Evolutionary conservation across 2,329 filamentous ascomycete species (phyloP), one percentile per base, ranked within the genome.

Genomic region (Ascocoryne sarcoides): DNA sequence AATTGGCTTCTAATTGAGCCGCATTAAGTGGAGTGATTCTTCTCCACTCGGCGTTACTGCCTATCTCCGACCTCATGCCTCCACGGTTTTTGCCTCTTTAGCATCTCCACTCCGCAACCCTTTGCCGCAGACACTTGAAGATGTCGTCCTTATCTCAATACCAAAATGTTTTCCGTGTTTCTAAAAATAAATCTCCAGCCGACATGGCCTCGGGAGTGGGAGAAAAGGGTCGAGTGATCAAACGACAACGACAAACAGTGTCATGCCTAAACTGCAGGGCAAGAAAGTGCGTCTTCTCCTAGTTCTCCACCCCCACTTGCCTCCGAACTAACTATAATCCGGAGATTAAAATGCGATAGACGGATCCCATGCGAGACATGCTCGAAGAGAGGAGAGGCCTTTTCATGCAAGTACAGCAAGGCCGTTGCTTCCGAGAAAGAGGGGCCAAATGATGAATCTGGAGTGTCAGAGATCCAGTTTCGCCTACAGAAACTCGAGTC

Each of bases 401-500:
- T 12, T 26, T 26, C 23, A 12, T 26, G 23, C 23, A 26, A 26
- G 23, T 26, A 7, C 12, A 26, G 7, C 23, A 26, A 26, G n/a
- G n/a, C n/a, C n/a, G n/a, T 26, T 26, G 7, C 23, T 26, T 7
- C 7, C 23, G 12, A 12, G 23, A 12, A 7, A 7, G 7, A 7
- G 7, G 7, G 23, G 23, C 23, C 12, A 12, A 26, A 12, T 26
- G 23, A 7, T 12, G 23, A 26, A 26, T 7, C 7, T 7, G 39
- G 20, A 28, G 18, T 26, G n/a, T 38, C 40, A n/a, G 45, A 47
- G 29, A 42, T 37, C 4, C 45, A 47, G 14, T 7, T 40, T 2
- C 37, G 39, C 5, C 37, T 47, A 9, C 36, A 45, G 20, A 43
- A 39, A 15, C 36, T 47, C 10, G 42, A 47, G 17, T 39, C 40